A percentile compares a stretch with the other conserved stretches of the same genome.
Conservation (phyloP, 169 alveolate species). For the Plasmodium malariae region DNA sequence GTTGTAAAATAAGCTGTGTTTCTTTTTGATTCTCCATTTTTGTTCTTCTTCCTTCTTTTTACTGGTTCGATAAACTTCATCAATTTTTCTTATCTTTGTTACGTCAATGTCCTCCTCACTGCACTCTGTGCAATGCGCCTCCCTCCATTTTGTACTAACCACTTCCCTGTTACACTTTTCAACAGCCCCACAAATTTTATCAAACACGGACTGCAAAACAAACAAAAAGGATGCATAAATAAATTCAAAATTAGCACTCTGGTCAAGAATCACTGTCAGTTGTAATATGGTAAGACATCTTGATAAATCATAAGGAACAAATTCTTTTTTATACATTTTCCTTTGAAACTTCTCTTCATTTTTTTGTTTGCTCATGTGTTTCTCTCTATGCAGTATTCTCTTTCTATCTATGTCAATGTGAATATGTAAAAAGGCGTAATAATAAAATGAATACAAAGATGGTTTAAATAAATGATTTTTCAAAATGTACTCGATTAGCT, state of each 20-base stretch:
- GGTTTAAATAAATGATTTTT: constrained; percentile 2
- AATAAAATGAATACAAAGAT: not conserved
- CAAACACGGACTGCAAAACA: constrained; percentile 11
- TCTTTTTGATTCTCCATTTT: constrained; percentile 28
- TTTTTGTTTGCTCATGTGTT: too few species aligned
- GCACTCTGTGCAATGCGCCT: not conserved
- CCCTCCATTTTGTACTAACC: not conserved
- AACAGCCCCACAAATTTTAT: not conserved
- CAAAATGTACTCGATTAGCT: constrained; percentile 13
- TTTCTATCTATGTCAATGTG: not conserved
- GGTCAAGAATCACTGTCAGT: not conserved
- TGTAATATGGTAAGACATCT: constrained; percentile 21
- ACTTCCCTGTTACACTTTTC: not conserved
- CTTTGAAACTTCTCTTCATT: not conserved
- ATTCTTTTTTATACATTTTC: not conserved
- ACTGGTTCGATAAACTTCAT: not conserved
- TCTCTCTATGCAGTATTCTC: not conserved
- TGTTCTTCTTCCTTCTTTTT: not conserved
- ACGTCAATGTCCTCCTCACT: not conserved
- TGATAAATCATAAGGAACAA: constrained; percentile 15
- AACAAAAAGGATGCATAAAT: constrained; percentile 10
- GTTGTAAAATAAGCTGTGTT: constrained; percentile 30
- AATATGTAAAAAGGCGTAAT: constrained; percentile 37
- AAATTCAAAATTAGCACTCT: not conserved
- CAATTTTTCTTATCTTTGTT: not conserved